Evolutionary conservation across 192 early-diverging fungal species (phyloP).

Genomic region (Helicostylum pulchrum): DNA sequence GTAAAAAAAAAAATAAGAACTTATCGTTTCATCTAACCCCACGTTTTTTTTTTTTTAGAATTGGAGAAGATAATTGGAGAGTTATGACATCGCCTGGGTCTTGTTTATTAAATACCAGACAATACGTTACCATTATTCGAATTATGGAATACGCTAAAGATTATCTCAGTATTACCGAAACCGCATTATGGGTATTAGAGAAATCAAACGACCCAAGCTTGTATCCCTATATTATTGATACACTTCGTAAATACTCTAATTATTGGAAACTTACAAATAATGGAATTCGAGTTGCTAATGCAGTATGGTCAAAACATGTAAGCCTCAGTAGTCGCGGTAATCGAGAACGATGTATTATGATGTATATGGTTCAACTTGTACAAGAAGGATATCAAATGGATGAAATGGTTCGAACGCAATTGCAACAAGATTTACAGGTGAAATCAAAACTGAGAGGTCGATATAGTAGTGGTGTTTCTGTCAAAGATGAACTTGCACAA

Average conservation of each 20-base stretch:
- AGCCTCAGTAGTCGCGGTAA: slow-evolving; percentile 12
- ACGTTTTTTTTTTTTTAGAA: slow-evolving; percentile 23
- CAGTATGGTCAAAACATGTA: slow-evolving; percentile 28
- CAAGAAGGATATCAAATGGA: slow-evolving; percentile 32
- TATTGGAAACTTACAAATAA: slow-evolving; percentile 46
- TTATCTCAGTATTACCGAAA: slow-evolving; percentile 45
- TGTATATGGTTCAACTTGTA: slow-evolving; percentile 36
- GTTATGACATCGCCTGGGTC: slow-evolving; percentile 75
- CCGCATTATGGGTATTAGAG: slow-evolving; percentile 51
- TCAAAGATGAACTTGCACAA: slow-evolving; percentile 6
- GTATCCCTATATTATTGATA: slow-evolving; percentile 47
- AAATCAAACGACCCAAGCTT: slow-evolving; percentile 47
- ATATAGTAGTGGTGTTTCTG: background rate
- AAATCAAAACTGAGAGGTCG: slow-evolving; percentile 11
- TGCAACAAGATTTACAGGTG: slow-evolving; percentile 35
- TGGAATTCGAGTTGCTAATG: slow-evolving; percentile 15
- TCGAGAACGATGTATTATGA: slow-evolving; percentile 33
- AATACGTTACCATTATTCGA: slow-evolving; percentile 48
- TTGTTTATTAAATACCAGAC: slow-evolving; percentile 69
- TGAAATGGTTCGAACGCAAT: slow-evolving; percentile 18
- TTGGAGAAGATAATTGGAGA: slow-evolving; percentile 72
- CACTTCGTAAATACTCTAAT: slow-evolving; percentile 44
- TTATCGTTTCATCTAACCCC: background rate
- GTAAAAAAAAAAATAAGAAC: background rate
- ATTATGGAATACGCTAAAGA: slow-evolving; percentile 50